These are phyloP conservation scores for Trichoderma hamatum DNA, from an alignment of 2,329 filamentous ascomycete species.

Conservation along the genomic window DNA sequence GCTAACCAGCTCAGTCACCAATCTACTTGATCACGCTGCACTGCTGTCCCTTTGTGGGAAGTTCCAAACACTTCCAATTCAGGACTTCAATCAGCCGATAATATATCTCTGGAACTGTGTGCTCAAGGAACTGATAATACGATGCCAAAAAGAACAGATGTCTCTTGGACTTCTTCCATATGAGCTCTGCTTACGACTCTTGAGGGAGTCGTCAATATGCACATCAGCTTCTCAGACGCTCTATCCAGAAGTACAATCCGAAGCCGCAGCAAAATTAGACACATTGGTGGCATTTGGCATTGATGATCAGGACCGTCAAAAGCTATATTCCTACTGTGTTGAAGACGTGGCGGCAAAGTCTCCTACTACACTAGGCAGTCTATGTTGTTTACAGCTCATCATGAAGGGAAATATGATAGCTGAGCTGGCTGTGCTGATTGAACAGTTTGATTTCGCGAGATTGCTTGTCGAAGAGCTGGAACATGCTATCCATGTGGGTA, in stretches of 20 bases:
- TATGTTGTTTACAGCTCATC: conserved; percentile 63
- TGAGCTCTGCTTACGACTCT: conserved; percentile 63
- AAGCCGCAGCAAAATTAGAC: conserved; percentile 64
- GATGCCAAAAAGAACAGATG: conserved; percentile 44
- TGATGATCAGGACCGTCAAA: conserved; percentile 56
- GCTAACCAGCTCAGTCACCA: conserved; percentile 58
- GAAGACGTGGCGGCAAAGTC: conserved; percentile 67
- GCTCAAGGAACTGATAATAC: conserved; percentile 53
- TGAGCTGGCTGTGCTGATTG: conserved; percentile 61
- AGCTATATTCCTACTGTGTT: conserved; percentile 69
- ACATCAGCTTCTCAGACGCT: conserved; percentile 57
- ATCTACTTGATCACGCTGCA: conserved; percentile 51
- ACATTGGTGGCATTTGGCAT: conserved; percentile 62
- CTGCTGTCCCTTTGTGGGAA: conserved; percentile 73
- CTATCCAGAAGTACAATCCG: conserved; percentile 63
- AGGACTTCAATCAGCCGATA: conserved; percentile 64
- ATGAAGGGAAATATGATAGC: conserved; percentile 49
- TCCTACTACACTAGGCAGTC: conserved; percentile 69
- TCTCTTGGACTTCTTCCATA: conserved; percentile 49
- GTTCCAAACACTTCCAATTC: conserved; percentile 64
- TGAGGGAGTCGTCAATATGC: conserved; percentile 69
- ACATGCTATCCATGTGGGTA: conserved; percentile 47
- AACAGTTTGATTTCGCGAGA: conserved; percentile 62
- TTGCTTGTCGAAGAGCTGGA: conserved; percentile 69
- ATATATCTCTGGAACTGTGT: conserved; percentile 63